Base-by-base conservation (phyloP, 2,329 filamentous ascomycete species). In the Aspergillus sojae region DNA sequence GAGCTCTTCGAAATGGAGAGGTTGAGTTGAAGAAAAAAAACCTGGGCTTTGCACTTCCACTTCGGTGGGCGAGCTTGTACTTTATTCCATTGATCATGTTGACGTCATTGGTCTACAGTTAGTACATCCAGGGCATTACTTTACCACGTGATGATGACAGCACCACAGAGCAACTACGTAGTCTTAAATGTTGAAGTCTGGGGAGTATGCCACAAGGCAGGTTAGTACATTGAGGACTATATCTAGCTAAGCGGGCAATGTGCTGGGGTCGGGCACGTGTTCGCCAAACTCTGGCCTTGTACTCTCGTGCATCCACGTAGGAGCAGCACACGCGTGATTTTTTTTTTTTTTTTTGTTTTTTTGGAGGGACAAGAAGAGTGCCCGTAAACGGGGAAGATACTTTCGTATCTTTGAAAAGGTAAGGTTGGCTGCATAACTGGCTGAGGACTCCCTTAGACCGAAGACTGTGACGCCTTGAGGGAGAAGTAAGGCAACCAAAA, bases 81-180 rank as follows among this genome's bases (percentile, higher is more conserved):
- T 41, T 55, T 55, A 53, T 58, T 23, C 21, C 45, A 36, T 34
- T 12, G 32, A 70, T 72, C 71, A 72, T 71, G 45, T 53, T 72
- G 72, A 74, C 70, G 71, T 73, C 71, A 73, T 62, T 28, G 14
- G 26, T 19, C 46, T 30, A 30, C 12, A 16, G 30, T 36, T 11
- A 11, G 16, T 50, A 36, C 30, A 41, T 50, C 9, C 39, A 60
- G 58, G 58, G 58, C 52, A 48, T 46, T 28, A 26, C 21, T 21
- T 9, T 10, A 14, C 46, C 58, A 60, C 58, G 58, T 60, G 58
- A 60, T 39, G 12, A 28, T 43, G 52, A 54, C 28, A 11, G 26
- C 23, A 28, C 26, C 46, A 28, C n/a, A 28, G 45, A 14, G 43
- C 4, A 46, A 23, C 10, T 46, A 46, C 43, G 12, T 14, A 11